Evolutionary conservation across 2,329 filamentous ascomycete species (phyloP).

Genomic region (Fusarium sp.): DNA sequence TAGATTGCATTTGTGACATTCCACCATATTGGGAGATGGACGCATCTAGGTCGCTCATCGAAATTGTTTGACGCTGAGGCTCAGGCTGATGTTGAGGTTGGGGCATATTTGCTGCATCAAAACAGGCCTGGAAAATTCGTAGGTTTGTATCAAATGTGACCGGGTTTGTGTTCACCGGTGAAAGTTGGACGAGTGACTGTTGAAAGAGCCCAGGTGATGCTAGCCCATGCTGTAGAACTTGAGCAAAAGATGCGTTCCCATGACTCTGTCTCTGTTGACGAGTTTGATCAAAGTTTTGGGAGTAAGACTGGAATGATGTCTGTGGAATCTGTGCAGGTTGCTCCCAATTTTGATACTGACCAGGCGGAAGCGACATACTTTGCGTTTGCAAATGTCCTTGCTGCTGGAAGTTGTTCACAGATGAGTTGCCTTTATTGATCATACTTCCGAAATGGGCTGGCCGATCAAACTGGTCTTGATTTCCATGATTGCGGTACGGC

Average conservation of each 20-base stretch:
- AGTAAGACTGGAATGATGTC: not conserved
- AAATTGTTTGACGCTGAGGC: not conserved
- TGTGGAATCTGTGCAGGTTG: conserved; percentile 3
- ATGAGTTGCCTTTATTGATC: not conserved
- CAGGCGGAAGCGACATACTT: not conserved
- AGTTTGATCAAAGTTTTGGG: not conserved
- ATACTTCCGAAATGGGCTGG: not conserved
- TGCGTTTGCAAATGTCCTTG: conserved; percentile 1
- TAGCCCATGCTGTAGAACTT: not conserved
- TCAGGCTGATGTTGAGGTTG: not conserved
- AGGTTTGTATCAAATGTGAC: not conserved
- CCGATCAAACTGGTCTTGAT: not conserved
- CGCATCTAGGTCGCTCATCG: conserved; percentile 7
- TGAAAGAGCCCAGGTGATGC: not conserved
- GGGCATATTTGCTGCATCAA: not conserved
- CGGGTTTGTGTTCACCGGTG: not conserved
- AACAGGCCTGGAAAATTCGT: not conserved
- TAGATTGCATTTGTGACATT: conserved; percentile 22
- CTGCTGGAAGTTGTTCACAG: not conserved
- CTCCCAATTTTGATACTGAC: not conserved
- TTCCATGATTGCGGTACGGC: not conserved
- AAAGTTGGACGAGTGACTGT: not conserved
- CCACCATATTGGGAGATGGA: conserved; percentile 6
- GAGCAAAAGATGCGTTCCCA: not conserved
- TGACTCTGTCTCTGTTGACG: not conserved